Evolutionary conservation across 129 eudicot genomes (phyloP).

Genomic region (Ambrosia artemisiifolia): DNA sequence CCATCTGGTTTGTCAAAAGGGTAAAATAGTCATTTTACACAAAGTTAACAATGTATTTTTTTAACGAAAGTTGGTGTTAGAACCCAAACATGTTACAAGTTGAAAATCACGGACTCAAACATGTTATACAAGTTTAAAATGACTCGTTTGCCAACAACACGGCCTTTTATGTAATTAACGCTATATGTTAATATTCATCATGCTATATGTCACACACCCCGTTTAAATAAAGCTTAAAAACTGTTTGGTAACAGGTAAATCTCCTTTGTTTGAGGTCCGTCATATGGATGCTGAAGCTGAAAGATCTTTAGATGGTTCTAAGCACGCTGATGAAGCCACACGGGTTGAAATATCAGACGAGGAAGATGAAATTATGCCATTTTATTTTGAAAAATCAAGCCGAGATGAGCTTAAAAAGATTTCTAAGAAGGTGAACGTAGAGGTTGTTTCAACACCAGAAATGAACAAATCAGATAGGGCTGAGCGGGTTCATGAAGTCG

Average conservation of each 20-base stretch:
- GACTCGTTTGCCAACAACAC: too few species aligned
- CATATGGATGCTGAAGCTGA: conserved; percentile 55
- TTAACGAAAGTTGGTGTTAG: too few species aligned
- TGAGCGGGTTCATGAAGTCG: conserved; percentile 26
- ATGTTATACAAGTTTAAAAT: too few species aligned
- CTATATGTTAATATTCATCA: conserved; percentile 8
- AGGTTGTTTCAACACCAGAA: conserved; percentile 34
- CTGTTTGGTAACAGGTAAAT: conserved; percentile 41
- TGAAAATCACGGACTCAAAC: too few species aligned
- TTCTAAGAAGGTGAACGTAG: conserved; percentile 17
- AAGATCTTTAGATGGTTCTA: conserved; percentile 29
- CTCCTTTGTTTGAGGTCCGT: conserved; percentile 65
- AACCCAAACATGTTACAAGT: too few species aligned
- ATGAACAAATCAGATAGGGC: conserved; percentile 26
- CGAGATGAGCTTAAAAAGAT: conserved; percentile 24
- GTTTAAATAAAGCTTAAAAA: background rate
- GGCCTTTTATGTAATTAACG: too few species aligned
- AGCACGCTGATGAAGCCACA: conserved; percentile 26
- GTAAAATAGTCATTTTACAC: too few species aligned
- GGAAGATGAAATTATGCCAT: conserved; percentile 34
- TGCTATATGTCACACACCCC: background rate
- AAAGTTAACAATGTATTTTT: too few species aligned
- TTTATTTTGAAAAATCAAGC: conserved; percentile 19
- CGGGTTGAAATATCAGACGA: conserved; percentile 24
- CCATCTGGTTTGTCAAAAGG: too few species aligned